Evolutionary conservation across 208 protist species (phyloP), one percentile per base, ranked within the genome.

Genomic region (Wallacemonas collosoma): DNA sequence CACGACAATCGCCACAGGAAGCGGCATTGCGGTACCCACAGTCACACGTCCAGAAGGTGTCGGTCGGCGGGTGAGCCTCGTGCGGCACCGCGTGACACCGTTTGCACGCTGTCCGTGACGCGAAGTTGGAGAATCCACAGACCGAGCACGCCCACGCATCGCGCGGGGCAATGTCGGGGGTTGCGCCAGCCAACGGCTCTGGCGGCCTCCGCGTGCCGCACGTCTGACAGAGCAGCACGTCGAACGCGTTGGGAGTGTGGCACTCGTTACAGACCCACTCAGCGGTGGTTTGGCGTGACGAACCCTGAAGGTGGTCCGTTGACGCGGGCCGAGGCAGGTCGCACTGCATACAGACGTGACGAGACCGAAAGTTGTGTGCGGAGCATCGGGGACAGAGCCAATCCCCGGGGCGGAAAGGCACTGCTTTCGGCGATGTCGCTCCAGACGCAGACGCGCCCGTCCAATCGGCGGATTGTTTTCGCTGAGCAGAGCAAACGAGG

Each of bases 21-120:
- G 44, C 58, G 40, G 80, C 84, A 55, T 91, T 88, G 44, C 71
- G 65, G 65, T 86, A 91, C 0, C 82, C 83, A 48, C 82, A 91
- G 2, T 38, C 50, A 70, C 82, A 88, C 54, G 79, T 62, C 80
- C 79, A 91, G 11, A 77, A 62, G 5, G 54, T 60, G 56, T 72
- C 74, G n/a, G 11, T 44, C 63, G 47, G 35, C 55, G 17, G 41
- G 4, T 63, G 17, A 11, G 7, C 47, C 38, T 67, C 17, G 40
- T 50, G 48, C 5, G 17, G 14, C 9, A n/a, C 9, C 9, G 54
- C 71, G 38, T 60, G 73, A 69, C 86, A 90, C 15, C 70, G 72
- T 41, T 86, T 90, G 62, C 86, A 90, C 40, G 68, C 72, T 9
- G 50, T 56, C 47, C 86, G 45, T 1, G 77, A 81, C 1, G 69